Evolutionary conservation across 2,329 filamentous ascomycete species (phyloP).

Genomic region (Colletotrichum eleusines): DNA sequence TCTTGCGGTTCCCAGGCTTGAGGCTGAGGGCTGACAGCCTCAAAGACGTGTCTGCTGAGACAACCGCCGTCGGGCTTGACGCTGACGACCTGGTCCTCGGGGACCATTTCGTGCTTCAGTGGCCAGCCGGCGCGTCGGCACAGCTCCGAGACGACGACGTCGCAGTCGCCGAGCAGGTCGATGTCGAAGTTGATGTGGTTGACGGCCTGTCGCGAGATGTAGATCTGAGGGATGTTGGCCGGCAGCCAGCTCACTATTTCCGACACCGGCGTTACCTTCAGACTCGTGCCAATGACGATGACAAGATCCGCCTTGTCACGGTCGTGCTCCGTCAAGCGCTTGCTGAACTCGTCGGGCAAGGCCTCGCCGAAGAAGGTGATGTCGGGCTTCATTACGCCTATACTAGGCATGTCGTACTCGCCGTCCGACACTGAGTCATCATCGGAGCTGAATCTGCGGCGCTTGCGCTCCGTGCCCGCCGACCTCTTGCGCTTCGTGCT

Average conservation of each 20-base stretch:
- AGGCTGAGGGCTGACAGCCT: constrained; percentile 41
- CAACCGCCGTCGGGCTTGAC: constrained; percentile 64
- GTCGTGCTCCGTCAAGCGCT: constrained; percentile 85
- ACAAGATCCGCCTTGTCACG: constrained; percentile 86
- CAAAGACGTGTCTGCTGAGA: constrained; percentile 55
- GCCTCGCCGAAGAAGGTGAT: constrained; percentile 98
- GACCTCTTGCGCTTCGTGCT: constrained; percentile 56
- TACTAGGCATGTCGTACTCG: constrained; percentile 68
- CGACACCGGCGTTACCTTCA: constrained; percentile 95
- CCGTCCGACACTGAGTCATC: constrained; percentile 59
- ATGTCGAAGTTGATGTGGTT: constrained; percentile 95
- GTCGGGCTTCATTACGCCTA: constrained; percentile 94
- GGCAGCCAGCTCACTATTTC: constrained; percentile 89
- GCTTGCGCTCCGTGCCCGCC: constrained; percentile 53
- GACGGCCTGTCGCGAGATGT: constrained; percentile 87
- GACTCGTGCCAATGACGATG: constrained; percentile 93
- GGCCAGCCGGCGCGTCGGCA: constrained; percentile 86
- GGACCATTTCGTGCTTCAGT: constrained; percentile 85
- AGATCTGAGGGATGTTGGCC: constrained; percentile 86
- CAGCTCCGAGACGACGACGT: constrained; percentile 88
- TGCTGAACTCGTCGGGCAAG: constrained; percentile 85
- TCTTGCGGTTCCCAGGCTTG: neutral
- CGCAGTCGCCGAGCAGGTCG: constrained; percentile 94
- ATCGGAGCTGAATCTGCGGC: constrained; percentile 52
- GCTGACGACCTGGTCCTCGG: constrained; percentile 71